Base-by-base conservation (phyloP, 2,329 filamentous ascomycete species). In the Scolecobasidium constrictum region DNA sequence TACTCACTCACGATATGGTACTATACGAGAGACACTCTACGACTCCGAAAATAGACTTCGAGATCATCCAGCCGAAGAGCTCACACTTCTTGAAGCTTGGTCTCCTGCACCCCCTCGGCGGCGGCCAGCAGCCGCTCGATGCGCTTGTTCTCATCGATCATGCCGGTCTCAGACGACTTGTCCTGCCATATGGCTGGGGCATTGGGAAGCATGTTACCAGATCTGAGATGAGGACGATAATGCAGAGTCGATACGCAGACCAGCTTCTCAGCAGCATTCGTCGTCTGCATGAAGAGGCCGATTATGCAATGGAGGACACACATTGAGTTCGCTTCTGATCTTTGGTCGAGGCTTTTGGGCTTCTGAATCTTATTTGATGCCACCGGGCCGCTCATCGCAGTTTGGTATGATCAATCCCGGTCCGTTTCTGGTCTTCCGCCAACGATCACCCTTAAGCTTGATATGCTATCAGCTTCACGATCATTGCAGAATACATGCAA, bases 171-270 rank as follows among this genome's bases (percentile, higher is more conserved):
- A 53, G 62, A 17, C 56, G 65, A 39, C 50, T 68, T 42, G 56
- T 67, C 11, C 47, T 68, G 38, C 65, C 65, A 1, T 63, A 68
- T 47, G 64, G 64, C 2, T 67, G 65, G 65, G 64, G 65, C 12
- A 61, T 59, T 19, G 61, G 61, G 4, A 54, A 54, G 33, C 59
- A 61, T 47, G 58, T 52, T 12, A 17, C 18, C 18, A 37, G 35
- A 23, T 20, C 34, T n/a, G 15, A 35, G 7, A 44, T 4, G 18
- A 22, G 42, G 15, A 15, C 20, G n/a, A 19, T 40, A 3, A n/a
- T 39, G 9, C 35, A 38, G 35, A 18, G 38, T 9, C 28, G 20
- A 19, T 43, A 38, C 6, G n/a, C 28, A 5, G 16, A n/a, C 13
- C 16, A 26, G 34, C 33, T 42, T 21, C 13, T n/a, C n/a, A n/a